A percentile compares a stretch with the other conserved stretches of the same genome.
Evolutionary conservation across 75 land plant species (phyloP).

Genomic region (Chamaecyparis obtusa): DNA sequence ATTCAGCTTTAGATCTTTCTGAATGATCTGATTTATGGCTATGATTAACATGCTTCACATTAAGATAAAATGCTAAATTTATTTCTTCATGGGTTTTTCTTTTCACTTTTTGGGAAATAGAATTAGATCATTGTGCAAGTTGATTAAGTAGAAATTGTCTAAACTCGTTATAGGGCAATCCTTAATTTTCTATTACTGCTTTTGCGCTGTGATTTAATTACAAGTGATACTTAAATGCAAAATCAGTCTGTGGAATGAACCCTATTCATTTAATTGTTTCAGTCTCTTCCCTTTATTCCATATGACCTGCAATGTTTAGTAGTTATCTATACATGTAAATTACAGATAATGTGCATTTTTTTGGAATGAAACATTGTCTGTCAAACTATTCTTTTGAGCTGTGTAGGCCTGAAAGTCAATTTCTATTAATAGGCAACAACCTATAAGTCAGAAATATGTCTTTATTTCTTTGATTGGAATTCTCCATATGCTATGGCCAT

Average conservation of each 20-base stretch:
- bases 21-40: not conserved
- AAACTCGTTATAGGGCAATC: not conserved
- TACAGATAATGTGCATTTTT: not conserved
- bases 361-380: not conserved
- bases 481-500: not conserved
- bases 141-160: not conserved
- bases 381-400: not conserved
- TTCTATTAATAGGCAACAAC: not conserved
- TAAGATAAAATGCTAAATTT: not conserved
- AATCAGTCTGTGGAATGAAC: not conserved
- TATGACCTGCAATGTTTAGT: not conserved
- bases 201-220: not conserved
- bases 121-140: not conserved
- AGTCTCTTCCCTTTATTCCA: not conserved
- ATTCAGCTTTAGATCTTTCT: conserved; percentile 3
- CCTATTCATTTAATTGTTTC: not conserved
- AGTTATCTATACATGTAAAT: not conserved
- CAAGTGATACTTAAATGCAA: not conserved
- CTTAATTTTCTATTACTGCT: not conserved
- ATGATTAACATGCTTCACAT: not conserved
- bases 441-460: not conserved
- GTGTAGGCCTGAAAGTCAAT: not conserved
- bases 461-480: not conserved
- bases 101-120: not conserved
- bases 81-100: not conserved